Conservation (phyloP, 306 rosid genomes). For the Vicia sativa region DNA sequence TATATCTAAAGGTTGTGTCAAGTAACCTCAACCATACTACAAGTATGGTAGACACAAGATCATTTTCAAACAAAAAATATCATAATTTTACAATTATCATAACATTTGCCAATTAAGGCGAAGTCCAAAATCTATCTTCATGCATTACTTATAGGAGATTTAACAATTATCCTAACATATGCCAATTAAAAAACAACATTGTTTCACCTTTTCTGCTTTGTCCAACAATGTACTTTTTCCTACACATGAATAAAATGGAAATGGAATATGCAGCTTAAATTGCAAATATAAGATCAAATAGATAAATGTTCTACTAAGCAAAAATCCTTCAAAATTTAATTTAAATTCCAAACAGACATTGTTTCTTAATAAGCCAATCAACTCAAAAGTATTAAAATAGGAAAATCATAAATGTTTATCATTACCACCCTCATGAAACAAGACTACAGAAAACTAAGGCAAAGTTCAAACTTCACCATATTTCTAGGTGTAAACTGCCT, state of each 20-base stretch:
- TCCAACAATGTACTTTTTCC: neutral
- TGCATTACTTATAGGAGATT: too few relatives aligned
- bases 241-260: neutral
- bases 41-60: too few relatives aligned
- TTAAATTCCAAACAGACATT: constrained; percentile 21
- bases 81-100: too few relatives aligned
- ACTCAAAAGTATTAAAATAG: constrained; percentile 26
- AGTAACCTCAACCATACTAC: too few relatives aligned
- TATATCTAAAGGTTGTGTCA: too few relatives aligned
- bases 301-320: constrained; percentile 1
- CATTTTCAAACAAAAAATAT: too few relatives aligned
- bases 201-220: neutral
- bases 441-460: constrained; percentile 30
- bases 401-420: constrained; percentile 14
- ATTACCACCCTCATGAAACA: neutral
- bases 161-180: neutral
- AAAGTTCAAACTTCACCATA: constrained; percentile 30
- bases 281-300: neutral
- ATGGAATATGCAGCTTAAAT: neutral
- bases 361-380: constrained; percentile 19
- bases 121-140: too few relatives aligned
- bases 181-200: neutral
- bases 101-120: too few relatives aligned
- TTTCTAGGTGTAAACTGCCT: constrained; percentile 7
- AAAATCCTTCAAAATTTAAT: constrained; percentile 17